phyloP scores from a whole-genome alignment of 2,329 filamentous ascomycete genomes.

The Apiospora aurea region DNA sequence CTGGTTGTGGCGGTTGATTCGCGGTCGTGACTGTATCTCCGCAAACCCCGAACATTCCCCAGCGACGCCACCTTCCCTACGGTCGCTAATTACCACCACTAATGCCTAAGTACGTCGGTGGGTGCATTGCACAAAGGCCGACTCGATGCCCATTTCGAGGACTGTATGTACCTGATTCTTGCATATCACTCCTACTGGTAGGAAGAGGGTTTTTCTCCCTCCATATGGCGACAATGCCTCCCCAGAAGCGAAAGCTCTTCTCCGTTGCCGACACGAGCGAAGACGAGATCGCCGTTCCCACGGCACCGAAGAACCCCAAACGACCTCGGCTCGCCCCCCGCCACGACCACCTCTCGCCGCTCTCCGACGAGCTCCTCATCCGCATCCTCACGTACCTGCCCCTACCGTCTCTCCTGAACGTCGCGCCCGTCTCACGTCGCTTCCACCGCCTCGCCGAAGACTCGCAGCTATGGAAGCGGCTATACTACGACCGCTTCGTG shows the following conservation, averaged over 20 bases:
- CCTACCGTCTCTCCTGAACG: slow-evolving; percentile 69
- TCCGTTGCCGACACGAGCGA: not conserved
- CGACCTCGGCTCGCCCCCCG: slow-evolving; percentile 43
- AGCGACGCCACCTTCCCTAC: not conserved
- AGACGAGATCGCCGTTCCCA: slow-evolving; percentile 28
- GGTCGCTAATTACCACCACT: not conserved
- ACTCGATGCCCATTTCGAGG: not conserved
- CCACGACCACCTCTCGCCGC: slow-evolving; percentile 69
- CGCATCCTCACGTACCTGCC: slow-evolving; percentile 83
- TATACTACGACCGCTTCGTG: slow-evolving; percentile 89
- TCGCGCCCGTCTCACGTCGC: slow-evolving; percentile 73
- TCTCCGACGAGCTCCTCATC: slow-evolving; percentile 89
- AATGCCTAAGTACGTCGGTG: not conserved
- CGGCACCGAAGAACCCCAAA: slow-evolving; percentile 46
- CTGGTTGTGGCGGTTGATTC: not conserved
- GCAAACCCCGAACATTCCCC: slow-evolving; percentile 4
- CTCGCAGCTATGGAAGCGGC: slow-evolving; percentile 87
- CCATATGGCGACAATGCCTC: not conserved
- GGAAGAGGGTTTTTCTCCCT: not conserved
- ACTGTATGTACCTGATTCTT: not conserved
- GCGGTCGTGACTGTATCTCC: slow-evolving; percentile 6
- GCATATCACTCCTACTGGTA: not conserved
- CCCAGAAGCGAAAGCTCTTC: slow-evolving; percentile 4
- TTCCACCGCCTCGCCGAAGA: slow-evolving; percentile 78
- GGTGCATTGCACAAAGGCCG: not conserved